Conservation (phyloP, 2,329 filamentous ascomycete species). For the Hypoxylon sp. region DNA sequence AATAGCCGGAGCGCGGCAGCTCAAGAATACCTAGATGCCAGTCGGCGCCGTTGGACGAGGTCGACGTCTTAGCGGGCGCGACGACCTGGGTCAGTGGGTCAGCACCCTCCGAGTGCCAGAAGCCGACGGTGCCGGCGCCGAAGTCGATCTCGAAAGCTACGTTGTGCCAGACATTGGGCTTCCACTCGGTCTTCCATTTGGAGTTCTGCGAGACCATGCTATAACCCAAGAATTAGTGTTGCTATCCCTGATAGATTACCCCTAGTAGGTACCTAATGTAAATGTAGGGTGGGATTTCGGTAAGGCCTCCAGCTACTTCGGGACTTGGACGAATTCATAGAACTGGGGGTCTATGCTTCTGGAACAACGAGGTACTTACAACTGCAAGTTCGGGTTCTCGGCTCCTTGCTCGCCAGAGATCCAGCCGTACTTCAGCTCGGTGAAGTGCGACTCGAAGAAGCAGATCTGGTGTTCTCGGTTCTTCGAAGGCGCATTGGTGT, state of each 20-base stretch:
- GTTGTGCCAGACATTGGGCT: conserved; percentile 79
- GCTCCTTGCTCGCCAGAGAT: conserved; percentile 64
- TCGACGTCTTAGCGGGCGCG: conserved; percentile 70
- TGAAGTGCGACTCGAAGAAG: conserved; percentile 79
- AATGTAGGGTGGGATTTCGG: no score
- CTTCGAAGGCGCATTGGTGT: conserved; percentile 72
- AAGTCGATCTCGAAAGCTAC: conserved; percentile 82
- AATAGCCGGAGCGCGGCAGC: conserved; percentile 70
- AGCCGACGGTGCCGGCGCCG: conserved; percentile 70
- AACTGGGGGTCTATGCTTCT: not conserved
- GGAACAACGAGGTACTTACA: conserved; percentile 52
- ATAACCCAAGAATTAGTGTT: not conserved
- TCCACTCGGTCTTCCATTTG: conserved; percentile 75
- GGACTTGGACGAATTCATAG: not conserved
- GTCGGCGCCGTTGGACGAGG: conserved; percentile 77
- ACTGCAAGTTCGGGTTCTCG: conserved; percentile 71
- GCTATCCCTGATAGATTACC: not conserved
- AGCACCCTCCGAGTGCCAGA: conserved; percentile 78
- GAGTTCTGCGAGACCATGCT: conserved; percentile 71
- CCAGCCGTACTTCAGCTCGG: conserved; percentile 81
- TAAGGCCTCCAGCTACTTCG: not conserved
- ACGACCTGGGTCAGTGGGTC: conserved; percentile 72
- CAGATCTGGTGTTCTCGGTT: conserved; percentile 77
- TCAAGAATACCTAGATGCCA: conserved; percentile 82
- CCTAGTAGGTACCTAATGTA: not conserved